Evolutionary conservation across 2,329 filamentous ascomycete species (phyloP).

Genomic region (Fusarium veterinarium): DNA sequence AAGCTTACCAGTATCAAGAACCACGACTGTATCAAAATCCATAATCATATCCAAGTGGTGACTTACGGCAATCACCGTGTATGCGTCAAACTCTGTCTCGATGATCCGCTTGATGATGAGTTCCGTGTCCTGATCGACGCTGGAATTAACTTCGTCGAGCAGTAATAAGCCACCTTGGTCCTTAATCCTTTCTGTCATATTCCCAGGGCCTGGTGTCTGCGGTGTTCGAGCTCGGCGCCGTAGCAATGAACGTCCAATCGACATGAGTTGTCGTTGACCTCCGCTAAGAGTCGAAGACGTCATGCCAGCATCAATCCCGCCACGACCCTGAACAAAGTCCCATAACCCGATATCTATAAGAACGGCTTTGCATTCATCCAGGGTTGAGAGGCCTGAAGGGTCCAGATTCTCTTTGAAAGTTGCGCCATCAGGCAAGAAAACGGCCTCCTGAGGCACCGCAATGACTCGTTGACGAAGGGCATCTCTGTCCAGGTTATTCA

Average conservation of each 20-base stretch:
- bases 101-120: slow-evolving; percentile 56
- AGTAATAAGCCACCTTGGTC: slow-evolving; percentile 47
- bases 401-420: slow-evolving; percentile 58
- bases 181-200: not conserved
- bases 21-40: slow-evolving; percentile 59
- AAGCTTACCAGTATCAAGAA: slow-evolving; percentile 60
- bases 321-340: slow-evolving; percentile 46
- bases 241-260: slow-evolving; percentile 69
- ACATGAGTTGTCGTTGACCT: slow-evolving; percentile 74
- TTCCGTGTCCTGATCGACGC: slow-evolving; percentile 56
- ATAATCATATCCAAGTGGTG: slow-evolving; percentile 63
- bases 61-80: slow-evolving; percentile 65
- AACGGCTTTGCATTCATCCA: slow-evolving; percentile 47
- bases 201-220: not conserved
- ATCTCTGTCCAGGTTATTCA: slow-evolving; percentile 53
- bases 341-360: slow-evolving; percentile 52
- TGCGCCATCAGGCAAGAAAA: slow-evolving; percentile 60
- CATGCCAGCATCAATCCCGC: slow-evolving; percentile 53
- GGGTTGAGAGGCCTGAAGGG: slow-evolving; percentile 47
- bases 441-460: slow-evolving; percentile 64
- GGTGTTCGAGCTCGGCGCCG: slow-evolving; percentile 42
- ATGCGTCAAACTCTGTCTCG: slow-evolving; percentile 51
- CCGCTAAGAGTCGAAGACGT: slow-evolving; percentile 61
- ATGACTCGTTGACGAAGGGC: slow-evolving; percentile 60
- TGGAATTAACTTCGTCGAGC: slow-evolving; percentile 57